Base-by-base conservation (phyloP, 1,139 yeast genomes). In the Scheffersomyces segobiensis region DNA sequence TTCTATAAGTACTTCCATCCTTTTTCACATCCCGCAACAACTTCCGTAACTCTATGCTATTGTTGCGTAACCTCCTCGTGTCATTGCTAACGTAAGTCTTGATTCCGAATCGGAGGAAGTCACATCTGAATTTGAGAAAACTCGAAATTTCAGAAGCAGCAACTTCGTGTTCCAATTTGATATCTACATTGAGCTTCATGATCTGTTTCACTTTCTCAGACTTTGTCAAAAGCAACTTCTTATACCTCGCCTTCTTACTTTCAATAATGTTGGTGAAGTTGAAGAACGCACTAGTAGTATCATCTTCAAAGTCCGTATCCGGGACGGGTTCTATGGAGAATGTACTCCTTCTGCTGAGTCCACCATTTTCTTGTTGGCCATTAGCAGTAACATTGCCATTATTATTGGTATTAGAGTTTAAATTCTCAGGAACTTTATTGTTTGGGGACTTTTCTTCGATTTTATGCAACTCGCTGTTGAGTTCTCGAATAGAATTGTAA, bases 141-240 rank as follows among this genome's bases (percentile, higher is more conserved):
- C 80, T 81, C 55, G 88, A 87, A 21, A 88, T 76, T 65, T 87
- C 90, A 54, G 85, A 80, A 0, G 93, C 93, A 12, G 88, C 65
- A 3, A 70, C 66, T 65, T 88, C 93, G 69, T 89, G 90, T 39
- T 77, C 80, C 55, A 67, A 63, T 61, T 80, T 84, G 50, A 84
- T 69, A 24, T 74, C 79, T n/a, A 63, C 55, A 57, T 76, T 78
- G 50, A 80, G 62, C 19, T 64, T 71, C 71, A 75, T 67, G 55
- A 80, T 73, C 55, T 67, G 67, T 56, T 73, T 71, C 48, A 78
- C 72, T 54, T 72, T 71, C 21, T 78, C 81, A 5, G 77, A 68
- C 58, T 78, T 79, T 20, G 65, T 52, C 19, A 68, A 54, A 5
- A 76, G 57, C 12, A 79, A 61, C 55, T 75, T 71, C 62, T 71